Evolutionary conservation across 176 grass and related monocot genomes (phyloP), one percentile per base, ranked within the genome.

Genomic region (Hyparrhenia diplandra): DNA sequence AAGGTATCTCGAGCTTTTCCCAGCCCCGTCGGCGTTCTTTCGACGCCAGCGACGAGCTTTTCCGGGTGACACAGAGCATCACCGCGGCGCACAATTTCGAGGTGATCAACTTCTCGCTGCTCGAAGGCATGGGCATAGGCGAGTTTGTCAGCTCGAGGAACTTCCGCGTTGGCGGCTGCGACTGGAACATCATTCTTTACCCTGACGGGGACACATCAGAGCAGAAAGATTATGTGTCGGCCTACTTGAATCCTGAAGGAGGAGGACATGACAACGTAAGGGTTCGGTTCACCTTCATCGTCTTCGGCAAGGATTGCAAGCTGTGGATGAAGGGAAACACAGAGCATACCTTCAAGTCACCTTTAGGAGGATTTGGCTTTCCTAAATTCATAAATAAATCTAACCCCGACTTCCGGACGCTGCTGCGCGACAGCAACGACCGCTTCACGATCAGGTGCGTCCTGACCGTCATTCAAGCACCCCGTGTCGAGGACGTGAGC

Each of bases 141-240:
- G n/a, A 35, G 24, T 74, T 21, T 67, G 67, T 89, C 34, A 61
- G 29, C 62, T 89, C 87, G 20, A 37, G 35, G 1, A 32, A 24
- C 60, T 90, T 90, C 79, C 39, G 28, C 24, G 83, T 74, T 5
- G 88, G 88, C 7, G 83, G 79, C 28, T 24, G 18, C 73, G 78
- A 77, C 43, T 90, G 83, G 88, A 60, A 51, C 67, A 45, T 90
- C 59, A 9, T n/a, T 6, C 51, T 77, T 73, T 86, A 82, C 47
- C 73, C 88, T 4, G 66, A 82, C 46, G 78, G 83, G 5, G 25
- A 16, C 42, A 51, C 5, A 0, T 2, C 6, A 2, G 16, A 9
- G 17, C 2, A 21, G 0, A 5, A 20, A 20, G 9, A 57, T 0
- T n/a, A 67, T 46, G 83, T 40, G 21, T 77, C 78, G 13, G 59